Percentiles rank a stretch among this genome's conserved stretches.
Conservation (phyloP, 495 filamentous ascomycete genomes). For the Talaromyces wortmannii region DNA sequence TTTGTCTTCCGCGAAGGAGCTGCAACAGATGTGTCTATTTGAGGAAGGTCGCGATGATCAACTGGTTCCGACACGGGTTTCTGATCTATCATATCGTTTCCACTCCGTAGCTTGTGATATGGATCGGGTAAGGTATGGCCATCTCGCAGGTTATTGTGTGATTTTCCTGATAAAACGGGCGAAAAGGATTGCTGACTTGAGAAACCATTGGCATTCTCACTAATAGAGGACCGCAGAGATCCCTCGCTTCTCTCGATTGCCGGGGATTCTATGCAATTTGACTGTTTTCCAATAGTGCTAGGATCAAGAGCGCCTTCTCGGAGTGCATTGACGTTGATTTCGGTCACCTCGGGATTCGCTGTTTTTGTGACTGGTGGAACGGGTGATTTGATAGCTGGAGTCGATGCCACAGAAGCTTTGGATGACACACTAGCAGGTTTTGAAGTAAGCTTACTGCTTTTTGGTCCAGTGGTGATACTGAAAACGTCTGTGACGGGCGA, state of each 20-base stretch:
- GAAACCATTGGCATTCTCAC: conserved; percentile 22
- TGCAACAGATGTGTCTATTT: conserved; percentile 15
- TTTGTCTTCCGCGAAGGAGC: conserved; percentile 15
- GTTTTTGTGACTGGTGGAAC: conserved; percentile 38
- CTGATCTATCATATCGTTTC: conserved; percentile 1
- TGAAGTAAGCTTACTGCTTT: conserved; percentile 48
- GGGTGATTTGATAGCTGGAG: conserved; percentile 28
- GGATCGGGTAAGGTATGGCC: neutral
- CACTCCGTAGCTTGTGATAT: neutral
- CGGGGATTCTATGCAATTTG: conserved; percentile 6
- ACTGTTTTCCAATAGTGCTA: conserved; percentile 15
- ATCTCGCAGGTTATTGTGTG: conserved; percentile 20
- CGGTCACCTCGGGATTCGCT: conserved; percentile 39
- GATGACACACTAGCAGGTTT: conserved; percentile 44
- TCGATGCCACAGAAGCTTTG: conserved; percentile 42
- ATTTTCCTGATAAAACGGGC: conserved; percentile 22
- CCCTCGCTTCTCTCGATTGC: conserved; percentile 26
- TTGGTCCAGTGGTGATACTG: conserved; percentile 27
- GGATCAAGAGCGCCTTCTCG: conserved; percentile 35
- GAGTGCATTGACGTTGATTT: conserved; percentile 50
- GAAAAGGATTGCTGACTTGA: conserved; percentile 26
- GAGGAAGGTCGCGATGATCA: conserved; percentile 19
- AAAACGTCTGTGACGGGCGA: conserved; percentile 25
- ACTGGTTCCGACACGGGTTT: conserved; percentile 9
- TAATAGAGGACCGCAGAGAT: conserved; percentile 17